A percentile compares a stretch with the other conserved stretches of the same genome.
Evolutionary conservation across 148 eudicot genomes (phyloP).

Genomic region (Persicaria maculosa): DNA sequence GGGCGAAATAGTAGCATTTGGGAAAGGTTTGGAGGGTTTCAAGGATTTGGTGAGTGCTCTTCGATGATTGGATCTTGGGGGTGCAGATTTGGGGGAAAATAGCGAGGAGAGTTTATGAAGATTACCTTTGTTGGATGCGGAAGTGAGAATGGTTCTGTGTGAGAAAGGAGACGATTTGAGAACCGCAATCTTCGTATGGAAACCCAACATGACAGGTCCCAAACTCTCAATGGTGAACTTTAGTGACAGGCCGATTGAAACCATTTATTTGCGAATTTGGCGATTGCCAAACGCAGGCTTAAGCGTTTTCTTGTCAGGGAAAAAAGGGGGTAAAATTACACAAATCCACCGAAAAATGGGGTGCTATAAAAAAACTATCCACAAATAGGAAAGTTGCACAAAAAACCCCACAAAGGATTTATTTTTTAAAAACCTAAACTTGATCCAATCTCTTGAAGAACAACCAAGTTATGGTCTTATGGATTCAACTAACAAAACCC

Average conservation of each 20-base stretch:
- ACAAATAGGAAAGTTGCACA: too few relatives aligned
- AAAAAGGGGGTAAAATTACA: too few relatives aligned
- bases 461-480: too few relatives aligned
- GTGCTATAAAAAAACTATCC: too few relatives aligned
- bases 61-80: neutral
- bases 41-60: neutral
- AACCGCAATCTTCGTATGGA: conserved; percentile 6
- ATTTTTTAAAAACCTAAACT: too few relatives aligned
- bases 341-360: too few relatives aligned
- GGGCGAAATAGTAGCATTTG: neutral
- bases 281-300: neutral
- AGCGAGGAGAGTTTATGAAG: neutral
- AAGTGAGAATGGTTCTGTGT: neutral
- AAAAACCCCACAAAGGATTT: too few relatives aligned
- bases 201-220: conserved; percentile 8
- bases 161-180: conserved; percentile 3
- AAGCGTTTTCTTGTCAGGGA: neutral
- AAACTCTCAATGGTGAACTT: neutral
- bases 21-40: neutral
- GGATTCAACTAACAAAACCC: too few relatives aligned
- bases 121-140: neutral
- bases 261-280: neutral
- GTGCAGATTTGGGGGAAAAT: neutral
- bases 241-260: neutral
- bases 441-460: too few relatives aligned